Base-by-base conservation (phyloP, 164 flowering plant species). In the Stephania cephalantha region DNA sequence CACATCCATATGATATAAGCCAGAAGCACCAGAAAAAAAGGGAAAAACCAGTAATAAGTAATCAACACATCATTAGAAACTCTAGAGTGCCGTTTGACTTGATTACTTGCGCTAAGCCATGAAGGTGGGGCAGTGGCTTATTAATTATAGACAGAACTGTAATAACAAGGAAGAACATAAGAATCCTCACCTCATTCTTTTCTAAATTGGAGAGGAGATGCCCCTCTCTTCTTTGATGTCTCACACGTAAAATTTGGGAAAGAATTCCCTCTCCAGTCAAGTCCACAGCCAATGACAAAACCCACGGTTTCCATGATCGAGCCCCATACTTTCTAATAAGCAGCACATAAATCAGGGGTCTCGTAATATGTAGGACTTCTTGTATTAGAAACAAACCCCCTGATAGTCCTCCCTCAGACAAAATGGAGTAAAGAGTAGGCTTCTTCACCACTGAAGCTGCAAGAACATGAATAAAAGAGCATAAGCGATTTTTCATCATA, bases 251-350 rank as follows among this genome's bases (percentile, higher is more conserved):
- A 48, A 85, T 84, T 71, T 58, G 84, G n/a, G 90, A 86, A 77
- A 90, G 82, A 79, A 91, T 75, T 71, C 91, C 78, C 82, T 82
- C 81, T 67, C 97, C 94, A 53, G 82, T 52, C 30, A 90, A 61
- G 71, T 96, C 98, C 80, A 96, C 80, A 22, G 81, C 83, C 76
- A 96, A 78, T 5, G 98, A 92, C 71, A 89, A 74, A 71, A 88
- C 75, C 99, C 98, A 96, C 55, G 98, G 99, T 68, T 77, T 81
- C 99, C 99, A 96, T 66, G 98, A 94, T 74, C 88, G 86, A 69
- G 81, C 79, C 72, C 99, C 98, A 85, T 86, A 94, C 79, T 85
- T 96, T 82, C 93, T 86, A 48, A 96, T 88, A 55, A 91, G 85
- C 65, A 94, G 76, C 71, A 92, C 98, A 80, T 96, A 96, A 25